Base-by-base conservation (phyloP, 139 green algal species). In the Chlorella sp. region DNA sequence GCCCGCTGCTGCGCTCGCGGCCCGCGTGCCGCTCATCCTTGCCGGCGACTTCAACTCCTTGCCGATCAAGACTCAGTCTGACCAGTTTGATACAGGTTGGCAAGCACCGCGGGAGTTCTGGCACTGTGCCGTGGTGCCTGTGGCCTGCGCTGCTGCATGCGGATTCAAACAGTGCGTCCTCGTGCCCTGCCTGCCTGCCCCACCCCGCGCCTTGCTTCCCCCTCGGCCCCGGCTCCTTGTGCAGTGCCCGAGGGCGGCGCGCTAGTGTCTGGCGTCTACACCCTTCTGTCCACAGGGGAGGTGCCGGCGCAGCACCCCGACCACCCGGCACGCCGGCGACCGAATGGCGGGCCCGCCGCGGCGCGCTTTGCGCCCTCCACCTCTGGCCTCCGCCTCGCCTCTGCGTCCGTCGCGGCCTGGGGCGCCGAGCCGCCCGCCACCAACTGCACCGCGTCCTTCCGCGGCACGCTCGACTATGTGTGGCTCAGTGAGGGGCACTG, bases 401-500 rank as follows among this genome's bases (percentile, higher is more conserved):
- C 41, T 33, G 79, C 65, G 12, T 43, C 64, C 17, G 64, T 50
- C 3, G 31, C 42, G 35, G 71, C 69, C 5, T 79, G 71, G 41
- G 72, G 64, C 14, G 11, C 74, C 19, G 89, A 93, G 74, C 85
- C 86, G 12, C 61, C 69, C 3, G 14, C 91, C 25, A 93, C 89
- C 21, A 91, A 76, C 29, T 67, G 65, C 42, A 93, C 88, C 7
- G 56, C 65, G 63, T 36, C 21, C 25, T 91, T 88, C 65, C 65
- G 74, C 15, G 87, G 83, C 42, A 83, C 70, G 31, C 66, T 90
- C 12, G 88, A 93, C 74, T 92, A 91, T 76, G 73, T 92, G 21
- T 91, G 71, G 61, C 55, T 89, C 12, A 86, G 43, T 23, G 43
- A 29, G n/a, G 42, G 67, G 41, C 50, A 79, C 45, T 81, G 79